Percentiles rank a stretch among this genome's conserved stretches.
Conservation (phyloP, 768 basidiomycete species). For the Collybiopsis luxurians region DNA sequence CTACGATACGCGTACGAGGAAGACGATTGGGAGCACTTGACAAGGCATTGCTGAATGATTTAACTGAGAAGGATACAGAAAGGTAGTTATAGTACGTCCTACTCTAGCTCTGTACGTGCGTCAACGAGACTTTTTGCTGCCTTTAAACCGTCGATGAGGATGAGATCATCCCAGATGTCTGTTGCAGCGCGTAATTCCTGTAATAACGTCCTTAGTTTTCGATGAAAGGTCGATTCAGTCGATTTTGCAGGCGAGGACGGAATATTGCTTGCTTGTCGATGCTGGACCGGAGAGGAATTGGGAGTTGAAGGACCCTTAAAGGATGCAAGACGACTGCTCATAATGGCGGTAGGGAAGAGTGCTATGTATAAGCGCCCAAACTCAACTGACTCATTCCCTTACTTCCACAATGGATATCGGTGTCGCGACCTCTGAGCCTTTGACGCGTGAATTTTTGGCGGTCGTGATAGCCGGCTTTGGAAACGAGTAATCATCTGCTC, state of each 20-base stretch:
- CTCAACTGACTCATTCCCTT: not conserved
- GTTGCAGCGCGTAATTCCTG: slow-evolving; percentile 63
- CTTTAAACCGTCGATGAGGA: slow-evolving; percentile 76
- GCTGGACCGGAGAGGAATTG: slow-evolving; percentile 58
- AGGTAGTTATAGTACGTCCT: slow-evolving; percentile 24
- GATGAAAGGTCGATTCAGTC: slow-evolving; percentile 76
- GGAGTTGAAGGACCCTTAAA: slow-evolving; percentile 82
- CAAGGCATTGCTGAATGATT: slow-evolving; percentile 55
- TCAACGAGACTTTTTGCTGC: slow-evolving; percentile 72
- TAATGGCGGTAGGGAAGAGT: not conserved
- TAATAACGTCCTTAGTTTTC: slow-evolving; percentile 66
- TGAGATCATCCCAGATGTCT: slow-evolving; percentile 81
- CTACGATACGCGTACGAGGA: slow-evolving; percentile 58
- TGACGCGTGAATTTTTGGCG: slow-evolving; percentile 79
- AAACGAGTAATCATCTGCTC: slow-evolving; percentile 61
- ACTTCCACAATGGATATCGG: slow-evolving; percentile 58
- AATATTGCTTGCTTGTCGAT: slow-evolving; percentile 31
- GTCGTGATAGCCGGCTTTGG: slow-evolving; percentile 91
- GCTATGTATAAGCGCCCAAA: too few species aligned
- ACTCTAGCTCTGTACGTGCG: slow-evolving; percentile 84
- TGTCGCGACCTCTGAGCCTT: slow-evolving; percentile 47
- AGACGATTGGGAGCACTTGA: slow-evolving; percentile 50
- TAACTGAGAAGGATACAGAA: not conserved
- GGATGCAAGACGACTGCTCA: slow-evolving; percentile 59
- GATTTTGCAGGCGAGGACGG: slow-evolving; percentile 47